Evolutionary conservation across 768 basidiomycete genomes (phyloP), one percentile per base, ranked within the genome.

Genomic region (Lactarius hatsudake): DNA sequence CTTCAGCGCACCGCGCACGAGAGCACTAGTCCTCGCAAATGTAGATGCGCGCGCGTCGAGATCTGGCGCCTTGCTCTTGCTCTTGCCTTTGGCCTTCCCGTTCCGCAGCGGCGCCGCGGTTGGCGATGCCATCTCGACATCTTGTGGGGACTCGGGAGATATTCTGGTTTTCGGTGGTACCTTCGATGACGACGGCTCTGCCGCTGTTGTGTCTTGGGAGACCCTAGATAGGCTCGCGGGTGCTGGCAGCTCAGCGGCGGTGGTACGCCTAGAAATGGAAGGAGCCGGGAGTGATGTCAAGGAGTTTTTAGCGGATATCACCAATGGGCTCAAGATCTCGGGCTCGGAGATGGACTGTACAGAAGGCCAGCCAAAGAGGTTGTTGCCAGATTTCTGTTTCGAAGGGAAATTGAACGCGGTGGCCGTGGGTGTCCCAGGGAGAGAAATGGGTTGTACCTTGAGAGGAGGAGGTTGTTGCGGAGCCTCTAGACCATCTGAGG

Each of bases 391-490:
- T 30, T 64, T 68, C 15, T 66, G 65, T 36, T 71, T 69, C 5
- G 64, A 60, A 18, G 71, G 64, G 32, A 61, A 64, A 30, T 72
- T 73, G 62, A 75, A 76, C 67, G 71, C 71, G 40, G 72, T 56
- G 20, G 65, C 71, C 1, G 77, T 77, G 7, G 77, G 77, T 0
- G 77, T 78, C 18, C 75, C 73, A 0, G 77, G 77, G 4, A 78
- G 69, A 9, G 74, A 68, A 10, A 78, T 61, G 1, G 74, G 75
- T 20, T 71, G 67, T 0, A 71, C 51, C 45, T 73, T 76, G 42
- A 73, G 53, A 18, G 71, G 71, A 26, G 77, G 77, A 0, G 71
- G 71, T 0, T 53, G 51, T 15, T 59, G 61, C 18, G 57, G 63
- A 6, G 43, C 28, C 17, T 48, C 63, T 2, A 13, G 18, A 2